Percentiles rank a stretch among this genome's conserved stretches.
phyloP scores from a whole-genome alignment of 257 asterid genomes.

The Sherardia arvensis region DNA sequence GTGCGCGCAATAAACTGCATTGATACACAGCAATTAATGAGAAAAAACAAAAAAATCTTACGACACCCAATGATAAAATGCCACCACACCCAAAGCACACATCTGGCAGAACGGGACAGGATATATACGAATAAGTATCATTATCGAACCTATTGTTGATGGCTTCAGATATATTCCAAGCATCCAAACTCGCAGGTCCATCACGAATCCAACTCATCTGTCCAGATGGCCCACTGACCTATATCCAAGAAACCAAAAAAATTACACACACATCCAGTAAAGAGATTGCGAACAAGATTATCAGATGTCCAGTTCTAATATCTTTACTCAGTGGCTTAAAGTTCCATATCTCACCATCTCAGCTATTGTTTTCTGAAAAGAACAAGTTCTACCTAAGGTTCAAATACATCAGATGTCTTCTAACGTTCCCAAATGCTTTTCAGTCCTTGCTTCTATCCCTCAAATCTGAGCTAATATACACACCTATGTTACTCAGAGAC shows the following conservation, averaged over 20 bases:
- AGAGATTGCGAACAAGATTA: neutral
- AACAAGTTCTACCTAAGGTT: neutral
- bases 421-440: neutral
- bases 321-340: too few relatives aligned
- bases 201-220: slow-evolving; percentile 90
- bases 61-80: neutral
- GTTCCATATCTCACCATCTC: neutral
- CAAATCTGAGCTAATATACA: neutral
- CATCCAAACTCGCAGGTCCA: slow-evolving; percentile 72
- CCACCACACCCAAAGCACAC: neutral
- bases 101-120: neutral
- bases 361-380: neutral
- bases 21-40: neutral
- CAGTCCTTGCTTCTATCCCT: neutral
- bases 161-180: slow-evolving; percentile 66
- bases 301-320: neutral
- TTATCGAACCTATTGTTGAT: slow-evolving; percentile 62
- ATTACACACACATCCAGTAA: neutral
- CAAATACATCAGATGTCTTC: neutral
- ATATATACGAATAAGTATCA: neutral
- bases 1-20: slow-evolving; percentile 65
- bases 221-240: slow-evolving; percentile 96
- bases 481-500: too few relatives aligned
- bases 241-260: slow-evolving; percentile 2
- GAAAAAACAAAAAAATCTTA: neutral